These are phyloP conservation scores for Globisporangium cylindrosporum DNA, from an alignment of 352 stramenopile species.

Conservation along the genomic window DNA sequence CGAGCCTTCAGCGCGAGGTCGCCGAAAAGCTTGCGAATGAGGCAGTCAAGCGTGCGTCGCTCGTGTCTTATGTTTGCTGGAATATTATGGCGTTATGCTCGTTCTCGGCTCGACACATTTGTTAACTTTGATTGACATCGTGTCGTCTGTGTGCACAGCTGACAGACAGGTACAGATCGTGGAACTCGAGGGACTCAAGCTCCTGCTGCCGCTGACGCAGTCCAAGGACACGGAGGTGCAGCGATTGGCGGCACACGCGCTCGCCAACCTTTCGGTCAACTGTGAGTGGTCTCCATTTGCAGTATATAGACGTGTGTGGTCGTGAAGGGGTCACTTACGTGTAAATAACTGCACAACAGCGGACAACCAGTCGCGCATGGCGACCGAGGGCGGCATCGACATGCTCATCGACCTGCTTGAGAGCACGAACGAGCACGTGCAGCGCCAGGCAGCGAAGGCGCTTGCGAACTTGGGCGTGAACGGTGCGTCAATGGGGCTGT, in stretches of 20 bases:
- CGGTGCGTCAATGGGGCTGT: conserved; percentile 27
- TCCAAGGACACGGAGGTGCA: conserved; percentile 92
- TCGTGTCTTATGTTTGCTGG: neutral
- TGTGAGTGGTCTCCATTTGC: conserved; percentile 36
- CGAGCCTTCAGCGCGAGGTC: conserved; percentile 87
- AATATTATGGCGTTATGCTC: neutral
- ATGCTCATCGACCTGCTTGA: conserved; percentile 92
- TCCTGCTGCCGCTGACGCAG: conserved; percentile 91
- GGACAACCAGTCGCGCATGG: conserved; percentile 94
- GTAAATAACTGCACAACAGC: conserved; percentile 31
- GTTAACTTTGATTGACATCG: neutral
- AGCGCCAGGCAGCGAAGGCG: conserved; percentile 92
- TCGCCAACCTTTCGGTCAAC: conserved; percentile 94
- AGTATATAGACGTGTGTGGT: too few species aligned
- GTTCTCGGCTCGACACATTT: neutral
- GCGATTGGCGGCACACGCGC: conserved; percentile 90
- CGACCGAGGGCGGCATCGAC: conserved; percentile 91
- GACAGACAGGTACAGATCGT: conserved; percentile 94
- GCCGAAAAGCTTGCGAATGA: conserved; percentile 95
- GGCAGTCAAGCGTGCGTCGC: conserved; percentile 86
- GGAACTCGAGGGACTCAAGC: conserved; percentile 89
- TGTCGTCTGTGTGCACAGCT: conserved; percentile 33
- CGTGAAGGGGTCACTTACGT: neutral
- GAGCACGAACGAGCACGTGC: conserved; percentile 84
- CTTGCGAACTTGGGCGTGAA: conserved; percentile 93